phyloP scores from a whole-genome alignment of 2,329 filamentous ascomycete species.

The Exophiala mesophila region DNA sequence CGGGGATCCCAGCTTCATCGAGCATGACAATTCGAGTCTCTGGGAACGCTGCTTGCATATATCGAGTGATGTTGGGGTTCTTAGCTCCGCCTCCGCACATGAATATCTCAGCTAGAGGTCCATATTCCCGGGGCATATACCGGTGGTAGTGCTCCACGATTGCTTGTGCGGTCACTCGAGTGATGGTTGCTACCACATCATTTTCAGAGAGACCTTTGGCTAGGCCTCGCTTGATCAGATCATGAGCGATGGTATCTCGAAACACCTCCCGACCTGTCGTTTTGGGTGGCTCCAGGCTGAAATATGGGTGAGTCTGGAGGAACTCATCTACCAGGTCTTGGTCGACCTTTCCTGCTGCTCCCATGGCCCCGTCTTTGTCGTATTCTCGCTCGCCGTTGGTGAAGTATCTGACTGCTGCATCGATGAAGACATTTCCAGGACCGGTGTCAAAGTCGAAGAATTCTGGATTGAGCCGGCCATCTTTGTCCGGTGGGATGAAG shows the following conservation, averaged over 20 bases:
- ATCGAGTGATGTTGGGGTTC: constrained; percentile 54
- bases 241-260: constrained; percentile 51
- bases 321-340: constrained; percentile 51
- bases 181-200: constrained; percentile 56
- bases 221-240: constrained; percentile 47
- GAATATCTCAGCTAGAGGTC: constrained; percentile 52
- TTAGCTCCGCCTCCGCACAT: constrained; percentile 57
- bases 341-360: constrained; percentile 45
- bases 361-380: constrained; percentile 51
- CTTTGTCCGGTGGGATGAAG: constrained; percentile 49
- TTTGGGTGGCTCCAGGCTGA: constrained; percentile 48
- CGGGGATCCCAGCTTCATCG: constrained; percentile 54
- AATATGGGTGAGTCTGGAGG: constrained; percentile 46
- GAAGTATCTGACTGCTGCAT: constrained; percentile 52
- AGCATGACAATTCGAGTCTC: constrained; percentile 50
- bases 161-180: constrained; percentile 55
- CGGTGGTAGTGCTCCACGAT: constrained; percentile 50
- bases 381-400: constrained; percentile 48
- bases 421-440: constrained; percentile 53
- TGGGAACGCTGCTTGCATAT: constrained; percentile 48
- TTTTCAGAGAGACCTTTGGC: constrained; percentile 43
- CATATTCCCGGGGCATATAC: constrained; percentile 41
- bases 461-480: constrained; percentile 35
- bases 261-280: constrained; percentile 58
- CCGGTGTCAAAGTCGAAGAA: constrained; percentile 53